These are phyloP conservation scores for Gossypium rotundifolium DNA, from an alignment of 345 rosid genomes.

Conservation along the genomic window DNA sequence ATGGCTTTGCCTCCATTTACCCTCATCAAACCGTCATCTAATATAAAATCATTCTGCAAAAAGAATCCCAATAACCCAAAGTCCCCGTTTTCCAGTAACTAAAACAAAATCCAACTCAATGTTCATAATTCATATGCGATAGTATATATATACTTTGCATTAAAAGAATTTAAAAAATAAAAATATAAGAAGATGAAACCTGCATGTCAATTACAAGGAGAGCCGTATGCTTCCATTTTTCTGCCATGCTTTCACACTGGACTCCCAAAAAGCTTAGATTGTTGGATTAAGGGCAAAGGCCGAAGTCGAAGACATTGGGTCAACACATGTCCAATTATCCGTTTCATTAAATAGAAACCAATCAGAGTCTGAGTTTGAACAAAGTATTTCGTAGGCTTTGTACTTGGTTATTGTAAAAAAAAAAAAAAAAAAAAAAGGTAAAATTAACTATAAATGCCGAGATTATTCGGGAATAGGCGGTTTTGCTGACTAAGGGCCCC, in stretches of 20 bases:
- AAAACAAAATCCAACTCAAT: neutral
- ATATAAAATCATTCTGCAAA: constrained; percentile 8
- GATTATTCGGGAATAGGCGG: too few relatives aligned
- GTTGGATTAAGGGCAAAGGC: neutral
- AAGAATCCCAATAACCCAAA: neutral
- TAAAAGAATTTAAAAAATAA: neutral
- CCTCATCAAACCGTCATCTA: constrained; percentile 10
- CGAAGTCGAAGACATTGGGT: too few relatives aligned
- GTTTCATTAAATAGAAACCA: too few relatives aligned
- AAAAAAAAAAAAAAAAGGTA: too few relatives aligned
- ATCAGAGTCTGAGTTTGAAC: too few relatives aligned
- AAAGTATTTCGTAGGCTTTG: too few relatives aligned
- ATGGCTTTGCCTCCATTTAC: constrained; percentile 67
- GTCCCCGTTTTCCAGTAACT: neutral
- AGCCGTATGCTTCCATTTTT: constrained; percentile 58
- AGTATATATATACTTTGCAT: too few relatives aligned
- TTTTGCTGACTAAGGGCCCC: too few relatives aligned
- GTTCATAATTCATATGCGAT: neutral
- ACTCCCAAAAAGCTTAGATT: neutral
- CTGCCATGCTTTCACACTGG: constrained; percentile 34
- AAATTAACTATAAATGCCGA: too few relatives aligned
- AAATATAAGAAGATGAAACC: constrained; percentile 23
- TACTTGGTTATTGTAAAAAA: too few relatives aligned
- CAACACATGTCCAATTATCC: too few relatives aligned
- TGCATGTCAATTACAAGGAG: constrained; percentile 95